Evolutionary conservation across 75 land plant genomes (phyloP).

Genomic region (Pinus tabuliformis): DNA sequence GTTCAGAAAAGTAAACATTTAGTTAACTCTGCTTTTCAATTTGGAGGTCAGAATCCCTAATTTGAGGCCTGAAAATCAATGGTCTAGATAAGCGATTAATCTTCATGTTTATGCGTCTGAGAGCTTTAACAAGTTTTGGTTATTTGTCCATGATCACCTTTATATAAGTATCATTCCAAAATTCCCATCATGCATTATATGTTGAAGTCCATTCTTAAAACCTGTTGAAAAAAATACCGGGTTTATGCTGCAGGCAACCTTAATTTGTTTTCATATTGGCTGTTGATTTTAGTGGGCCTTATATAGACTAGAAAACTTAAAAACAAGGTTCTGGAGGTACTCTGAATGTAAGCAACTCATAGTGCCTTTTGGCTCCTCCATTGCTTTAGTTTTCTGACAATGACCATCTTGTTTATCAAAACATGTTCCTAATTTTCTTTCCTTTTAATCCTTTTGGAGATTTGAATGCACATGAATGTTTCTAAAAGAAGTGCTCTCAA

Average conservation of each 20-base stretch:
- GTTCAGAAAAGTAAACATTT: background rate
- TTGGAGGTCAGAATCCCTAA: background rate
- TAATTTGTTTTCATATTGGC: background rate
- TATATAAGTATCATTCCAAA: background rate
- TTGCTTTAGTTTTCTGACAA: background rate
- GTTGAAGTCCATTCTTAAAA: background rate
- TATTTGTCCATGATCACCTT: background rate
- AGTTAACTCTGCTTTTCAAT: constrained; percentile 2
- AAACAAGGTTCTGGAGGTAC: background rate
- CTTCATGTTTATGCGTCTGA: background rate
- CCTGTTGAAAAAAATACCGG: background rate
- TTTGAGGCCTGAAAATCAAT: constrained; percentile 2
- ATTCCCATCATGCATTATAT: background rate
- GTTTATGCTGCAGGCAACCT: background rate
- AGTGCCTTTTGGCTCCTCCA: background rate
- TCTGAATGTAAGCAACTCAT: background rate
- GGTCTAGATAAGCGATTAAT: too few species aligned
- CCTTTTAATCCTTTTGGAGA: background rate
- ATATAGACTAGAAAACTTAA: background rate
- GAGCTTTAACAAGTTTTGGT: background rate
- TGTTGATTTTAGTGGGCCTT: background rate
- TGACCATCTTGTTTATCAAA: background rate
- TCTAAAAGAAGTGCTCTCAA: too few species aligned
- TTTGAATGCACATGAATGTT: too few species aligned
- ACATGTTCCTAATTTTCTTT: background rate